These are phyloP conservation scores for Eucalyptus rudis DNA, from an alignment of 345 rosid genomes.

Conservation along the genomic window DNA sequence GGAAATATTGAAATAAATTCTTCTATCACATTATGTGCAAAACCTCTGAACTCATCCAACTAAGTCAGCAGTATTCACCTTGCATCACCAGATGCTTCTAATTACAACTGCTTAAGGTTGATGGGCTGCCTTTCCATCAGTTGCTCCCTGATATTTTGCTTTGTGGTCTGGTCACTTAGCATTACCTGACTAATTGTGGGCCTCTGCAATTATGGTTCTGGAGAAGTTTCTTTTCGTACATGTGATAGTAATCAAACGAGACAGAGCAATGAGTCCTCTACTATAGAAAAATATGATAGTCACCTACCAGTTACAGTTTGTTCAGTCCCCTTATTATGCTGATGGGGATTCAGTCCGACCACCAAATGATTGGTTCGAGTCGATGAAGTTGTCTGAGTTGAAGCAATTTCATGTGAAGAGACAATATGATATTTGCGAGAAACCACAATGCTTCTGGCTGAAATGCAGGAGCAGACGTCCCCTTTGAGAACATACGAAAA, in stretches of 20 bases:
- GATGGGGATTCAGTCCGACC: constrained; percentile 62
- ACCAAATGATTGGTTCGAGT: constrained; percentile 27
- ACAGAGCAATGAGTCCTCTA: neutral
- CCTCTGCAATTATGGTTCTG: neutral
- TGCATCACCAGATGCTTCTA: neutral
- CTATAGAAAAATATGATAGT: neutral
- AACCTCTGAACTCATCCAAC: neutral
- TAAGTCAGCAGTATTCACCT: neutral
- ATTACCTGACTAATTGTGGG: neutral
- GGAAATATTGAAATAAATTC: neutral
- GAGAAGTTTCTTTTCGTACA: neutral
- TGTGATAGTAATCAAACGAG: neutral
- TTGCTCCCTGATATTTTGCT: neutral
- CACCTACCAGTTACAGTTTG: constrained; percentile 32
- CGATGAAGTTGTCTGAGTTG: constrained; percentile 59
- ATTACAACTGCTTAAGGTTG: neutral
- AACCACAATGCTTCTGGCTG: constrained; percentile 39
- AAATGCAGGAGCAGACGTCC: constrained; percentile 60
- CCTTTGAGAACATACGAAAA: constrained; percentile 41
- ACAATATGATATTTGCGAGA: constrained; percentile 50
- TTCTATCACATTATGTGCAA: neutral
- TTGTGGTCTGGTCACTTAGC: neutral
- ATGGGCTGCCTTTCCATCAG: neutral
- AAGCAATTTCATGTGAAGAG: constrained; percentile 64
- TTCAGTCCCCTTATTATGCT: constrained; percentile 75